Base-by-base conservation (phyloP, 2,329 filamentous ascomycete species). In the Aureobasidium sp. region DNA sequence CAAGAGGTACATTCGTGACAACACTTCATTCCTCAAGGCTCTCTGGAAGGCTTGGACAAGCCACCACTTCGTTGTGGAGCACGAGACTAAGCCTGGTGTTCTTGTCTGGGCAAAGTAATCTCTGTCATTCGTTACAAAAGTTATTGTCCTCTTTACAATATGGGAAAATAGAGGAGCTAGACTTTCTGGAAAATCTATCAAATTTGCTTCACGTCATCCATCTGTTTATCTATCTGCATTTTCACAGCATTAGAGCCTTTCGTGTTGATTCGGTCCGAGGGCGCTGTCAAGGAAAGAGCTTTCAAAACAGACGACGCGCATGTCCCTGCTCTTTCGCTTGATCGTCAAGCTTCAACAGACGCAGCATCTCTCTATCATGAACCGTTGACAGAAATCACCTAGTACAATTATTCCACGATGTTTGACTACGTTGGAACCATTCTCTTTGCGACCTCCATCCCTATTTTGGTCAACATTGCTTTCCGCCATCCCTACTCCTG, bases 41-140 rank as follows among this genome's bases (percentile, higher is more conserved):
- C 77, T 97, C 73, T 97, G 86, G 84, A 87, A 78, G 67, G 88
- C 84, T 68, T 85, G 89, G 49, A 86, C 91, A 63, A 84, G 82
- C 84, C 97, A 93, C 83, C 90, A 96, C 76, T 96, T 90, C 88
- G 91, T 97, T 22, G 48, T 51, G 5, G 42, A 37, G 20, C 55
- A 58, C 55, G 55, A 47, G 41, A 47, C 55, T 7, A 58, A 58
- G 55, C 55, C 55, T 15, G 55, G 55, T 48, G 42, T 48, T 27
- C 42, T 47, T 25, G 55, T 58, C 39, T 58, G 55, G 55, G 41
- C 55, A 22, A 58, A 58, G 31, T 58, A 58, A 20, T 14, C 15
- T 20, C 20, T n/a, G 22, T 29, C n/a, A 7, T n/a, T 39, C 20
- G 9, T 27, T 25, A 14, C n/a, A 47, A 58, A 39, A 39, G 20